Percentiles rank a stretch among this genome's conserved stretches.
Conservation (phyloP, 2,329 filamentous ascomycete species). For the Zymoseptoria brevis region DNA sequence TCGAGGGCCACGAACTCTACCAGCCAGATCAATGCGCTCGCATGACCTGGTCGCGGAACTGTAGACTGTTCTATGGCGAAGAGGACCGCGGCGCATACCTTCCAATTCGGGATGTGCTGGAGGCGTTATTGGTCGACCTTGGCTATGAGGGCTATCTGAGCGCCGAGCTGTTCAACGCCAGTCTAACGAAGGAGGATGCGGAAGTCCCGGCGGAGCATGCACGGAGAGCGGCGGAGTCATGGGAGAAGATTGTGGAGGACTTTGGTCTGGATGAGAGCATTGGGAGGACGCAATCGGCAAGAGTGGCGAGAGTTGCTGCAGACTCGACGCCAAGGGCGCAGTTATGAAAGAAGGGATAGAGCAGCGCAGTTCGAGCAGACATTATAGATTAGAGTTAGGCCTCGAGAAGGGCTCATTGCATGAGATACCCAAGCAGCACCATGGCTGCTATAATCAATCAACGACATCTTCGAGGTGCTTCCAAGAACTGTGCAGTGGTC, state of each 20-base stretch:
- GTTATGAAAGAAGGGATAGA: neutral
- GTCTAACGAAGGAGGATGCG: conserved; percentile 47
- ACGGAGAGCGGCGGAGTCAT: conserved; percentile 42
- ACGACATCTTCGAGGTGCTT: neutral
- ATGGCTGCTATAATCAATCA: neutral
- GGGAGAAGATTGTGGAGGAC: conserved; percentile 42
- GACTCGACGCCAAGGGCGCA: neutral
- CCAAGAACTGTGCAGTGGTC: too few species aligned
- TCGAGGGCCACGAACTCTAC: conserved; percentile 51
- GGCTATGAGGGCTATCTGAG: conserved; percentile 64
- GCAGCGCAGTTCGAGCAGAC: neutral
- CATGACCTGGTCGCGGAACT: conserved; percentile 76
- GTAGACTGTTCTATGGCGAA: conserved; percentile 60
- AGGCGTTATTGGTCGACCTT: conserved; percentile 54
- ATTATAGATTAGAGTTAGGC: neutral
- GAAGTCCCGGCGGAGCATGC: conserved; percentile 50
- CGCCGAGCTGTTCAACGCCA: conserved; percentile 60
- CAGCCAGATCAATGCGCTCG: conserved; percentile 49
- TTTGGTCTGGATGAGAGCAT: conserved; percentile 10
- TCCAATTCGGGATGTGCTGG: conserved; percentile 54
- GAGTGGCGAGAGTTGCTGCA: neutral
- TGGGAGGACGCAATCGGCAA: neutral
- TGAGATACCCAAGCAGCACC: neutral
- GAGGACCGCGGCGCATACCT: conserved; percentile 57
- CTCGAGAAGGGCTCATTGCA: neutral